Percentiles rank a stretch among this genome's conserved stretches.
Conservation (phyloP, 257 asterid genomes). For the Nicotiana knightiana region DNA sequence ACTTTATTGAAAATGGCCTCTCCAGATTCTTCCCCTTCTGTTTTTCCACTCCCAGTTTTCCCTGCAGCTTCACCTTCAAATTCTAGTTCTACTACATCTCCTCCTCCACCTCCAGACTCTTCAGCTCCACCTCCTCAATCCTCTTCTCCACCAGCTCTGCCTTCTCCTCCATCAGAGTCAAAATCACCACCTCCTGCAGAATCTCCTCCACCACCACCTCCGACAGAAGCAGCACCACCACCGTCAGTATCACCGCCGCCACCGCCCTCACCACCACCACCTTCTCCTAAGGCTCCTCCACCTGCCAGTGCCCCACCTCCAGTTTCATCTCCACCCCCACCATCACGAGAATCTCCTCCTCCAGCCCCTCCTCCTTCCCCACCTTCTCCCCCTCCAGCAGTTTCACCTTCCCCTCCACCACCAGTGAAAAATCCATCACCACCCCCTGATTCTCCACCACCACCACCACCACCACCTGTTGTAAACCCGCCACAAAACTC, state of each 20-base stretch:
- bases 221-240: conserved; percentile 1
- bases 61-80: conserved; percentile 25
- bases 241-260: conserved; percentile 24
- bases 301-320: conserved; percentile 30
- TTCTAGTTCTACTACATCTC: conserved; percentile 16
- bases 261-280: conserved; percentile 18
- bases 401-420: conserved; percentile 37
- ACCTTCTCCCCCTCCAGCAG: conserved; percentile 37
- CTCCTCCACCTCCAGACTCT: conserved; percentile 19
- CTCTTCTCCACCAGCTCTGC: conserved; percentile 27
- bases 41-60: conserved; percentile 19
- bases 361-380: conserved; percentile 36
- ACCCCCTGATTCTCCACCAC: conserved; percentile 28
- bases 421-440: conserved; percentile 34
- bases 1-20: conserved; percentile 16
- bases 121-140: conserved; percentile 36
- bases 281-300: conserved; percentile 27
- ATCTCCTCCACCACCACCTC: conserved; percentile 24
- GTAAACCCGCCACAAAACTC: conserved; percentile 38
- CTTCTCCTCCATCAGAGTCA: conserved; percentile 28
- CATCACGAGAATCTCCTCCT: conserved; percentile 21
- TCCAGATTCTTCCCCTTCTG: conserved; percentile 34
- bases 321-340: conserved; percentile 27
- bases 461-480: conserved; percentile 37
- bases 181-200: conserved; percentile 20